Evolutionary conservation across 192 early-diverging fungal species (phyloP).

Genomic region (Entomortierella chlamydospora): DNA sequence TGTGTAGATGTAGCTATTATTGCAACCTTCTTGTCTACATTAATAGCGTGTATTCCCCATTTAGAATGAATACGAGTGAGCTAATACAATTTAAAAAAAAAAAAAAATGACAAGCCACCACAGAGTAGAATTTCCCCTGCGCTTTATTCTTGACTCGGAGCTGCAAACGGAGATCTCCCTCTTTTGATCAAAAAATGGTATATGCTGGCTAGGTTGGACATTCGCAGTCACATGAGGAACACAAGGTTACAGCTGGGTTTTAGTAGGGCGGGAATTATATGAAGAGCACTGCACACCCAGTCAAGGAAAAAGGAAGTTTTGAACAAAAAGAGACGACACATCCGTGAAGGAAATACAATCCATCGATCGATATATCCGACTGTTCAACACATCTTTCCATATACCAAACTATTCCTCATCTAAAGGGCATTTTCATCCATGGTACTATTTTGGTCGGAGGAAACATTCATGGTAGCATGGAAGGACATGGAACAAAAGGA

Average conservation of each 20-base stretch:
- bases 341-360: not conserved
- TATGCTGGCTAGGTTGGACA: not conserved
- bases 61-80: no score
- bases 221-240: conserved; percentile 16
- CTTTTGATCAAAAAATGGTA: conserved; percentile 54
- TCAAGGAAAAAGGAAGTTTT: not conserved
- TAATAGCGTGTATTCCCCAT: no score
- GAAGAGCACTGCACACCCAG: conserved; percentile 3
- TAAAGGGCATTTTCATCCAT: not conserved
- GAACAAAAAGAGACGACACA: not conserved
- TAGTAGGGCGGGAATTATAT: not conserved
- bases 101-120: conserved; percentile 29
- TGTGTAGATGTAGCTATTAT: no score
- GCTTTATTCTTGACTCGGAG: conserved; percentile 6
- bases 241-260: not conserved
- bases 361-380: conserved; percentile 10
- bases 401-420: not conserved
- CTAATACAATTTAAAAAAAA: no score
- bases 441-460: no score
- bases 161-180: conserved; percentile 31
- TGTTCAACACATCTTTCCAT: not conserved
- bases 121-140: not conserved
- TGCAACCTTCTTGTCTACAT: no score
- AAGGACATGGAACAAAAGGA: no score
- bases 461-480: no score